Evolutionary conservation across 768 basidiomycete genomes (phyloP), one percentile per base, ranked within the genome.

Genomic region (Ramaria sp.): DNA sequence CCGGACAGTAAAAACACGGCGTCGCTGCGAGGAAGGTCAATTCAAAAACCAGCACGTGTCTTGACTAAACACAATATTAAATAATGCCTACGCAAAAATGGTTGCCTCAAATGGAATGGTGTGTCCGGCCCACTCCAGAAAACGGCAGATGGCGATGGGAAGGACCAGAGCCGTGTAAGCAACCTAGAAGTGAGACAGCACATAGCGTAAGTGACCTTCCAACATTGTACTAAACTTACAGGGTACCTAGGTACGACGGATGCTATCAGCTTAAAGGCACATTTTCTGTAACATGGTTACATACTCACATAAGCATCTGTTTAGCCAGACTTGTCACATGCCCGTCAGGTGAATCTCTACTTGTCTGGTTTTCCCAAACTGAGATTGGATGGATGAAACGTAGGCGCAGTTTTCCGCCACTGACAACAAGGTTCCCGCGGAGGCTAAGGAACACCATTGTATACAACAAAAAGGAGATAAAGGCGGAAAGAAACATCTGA

Each of bases 401-500:
- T 30, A 72, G 59, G 12, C 48, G 60, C 67, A 69, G 69, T 13
- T 64, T 68, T 68, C 72, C 71, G 2, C 73, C 73, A 27, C 68
- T 64, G n/a, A 72, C 62, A 2, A 72, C 63, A 30, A 79, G 61
- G 54, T 77, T 76, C 34, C 80, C 78, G n/a, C 77, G 73, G 53
- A 79, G 65, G 12, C 69, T 70, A 30, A 78, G 65, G 67, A 75
- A 78, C 10, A 79, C 70, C n/a, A 80, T 63, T 13, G 62, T 61
- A 59, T 79, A 80, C 13, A 82, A 68, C 10, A 78, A 57, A 57
- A 77, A 71, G 59, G 73, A 72, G 30, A 73, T 53, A 9, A 69
- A 48, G 6, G 78, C 77, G 10, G 75, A 73, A 4, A 76, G 57
- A 65, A 81, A 77, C 72, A 80, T 76, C 80, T 82, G 41, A 51